Conservation (phyloP, 371 early-diverging fungal genomes). For the Apophysomyces ossiformis region DNA sequence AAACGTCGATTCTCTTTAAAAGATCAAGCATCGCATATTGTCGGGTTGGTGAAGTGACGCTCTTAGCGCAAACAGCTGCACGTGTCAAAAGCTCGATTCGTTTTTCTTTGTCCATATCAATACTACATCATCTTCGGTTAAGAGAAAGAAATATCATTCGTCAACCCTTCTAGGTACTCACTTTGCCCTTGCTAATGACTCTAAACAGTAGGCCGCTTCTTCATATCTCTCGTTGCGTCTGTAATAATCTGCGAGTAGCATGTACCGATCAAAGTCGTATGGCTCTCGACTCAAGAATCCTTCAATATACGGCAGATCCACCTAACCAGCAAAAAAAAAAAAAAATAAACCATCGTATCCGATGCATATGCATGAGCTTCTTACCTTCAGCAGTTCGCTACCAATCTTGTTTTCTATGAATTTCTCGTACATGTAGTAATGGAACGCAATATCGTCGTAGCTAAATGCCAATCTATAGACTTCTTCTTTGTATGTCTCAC, state of each 20-base stretch:
- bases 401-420: slow-evolving; percentile 28
- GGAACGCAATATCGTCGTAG: slow-evolving; percentile 29
- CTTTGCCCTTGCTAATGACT: slow-evolving; percentile 23
- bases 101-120: slow-evolving; percentile 18
- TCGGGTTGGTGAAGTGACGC: slow-evolving; percentile 18
- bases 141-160: no score
- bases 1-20: slow-evolving; percentile 1
- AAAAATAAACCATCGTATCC: no score
- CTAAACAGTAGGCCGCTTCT: slow-evolving; percentile 32
- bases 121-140: slow-evolving; percentile 9
- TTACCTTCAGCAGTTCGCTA: slow-evolving; percentile 36
- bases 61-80: slow-evolving; percentile 24
- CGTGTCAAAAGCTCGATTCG: slow-evolving; percentile 18
- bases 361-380: no score
- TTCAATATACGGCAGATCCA: slow-evolving; percentile 33
- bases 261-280: slow-evolving; percentile 26
- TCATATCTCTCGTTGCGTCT: slow-evolving; percentile 31
- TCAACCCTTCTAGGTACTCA: slow-evolving; percentile 16
- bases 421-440: slow-evolving; percentile 35
- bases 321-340: background rate
- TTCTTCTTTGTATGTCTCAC: slow-evolving; percentile 20
- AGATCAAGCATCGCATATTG: slow-evolving; percentile 21
- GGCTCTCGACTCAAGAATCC: slow-evolving; percentile 30
- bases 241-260: slow-evolving; percentile 36
- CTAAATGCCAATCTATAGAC: slow-evolving; percentile 29